phyloP scores from a whole-genome alignment of 2,329 filamentous ascomycete genomes.

The Leptographium wingfieldii region DNA sequence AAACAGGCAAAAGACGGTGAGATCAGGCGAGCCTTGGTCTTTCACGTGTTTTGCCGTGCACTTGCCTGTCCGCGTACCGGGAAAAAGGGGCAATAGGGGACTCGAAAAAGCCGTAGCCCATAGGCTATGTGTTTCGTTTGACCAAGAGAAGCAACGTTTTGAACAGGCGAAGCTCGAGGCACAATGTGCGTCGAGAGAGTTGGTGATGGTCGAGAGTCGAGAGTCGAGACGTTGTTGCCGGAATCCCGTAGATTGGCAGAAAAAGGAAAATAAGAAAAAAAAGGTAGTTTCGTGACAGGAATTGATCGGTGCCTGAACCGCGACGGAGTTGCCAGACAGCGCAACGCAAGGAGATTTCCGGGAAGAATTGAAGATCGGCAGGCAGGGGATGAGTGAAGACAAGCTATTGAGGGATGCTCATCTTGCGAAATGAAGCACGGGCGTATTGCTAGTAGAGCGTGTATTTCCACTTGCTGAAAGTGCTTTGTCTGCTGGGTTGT shows the following conservation, averaged over 20 bases:
- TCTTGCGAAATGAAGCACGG: neutral
- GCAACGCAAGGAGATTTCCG: neutral
- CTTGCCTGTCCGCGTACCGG: neutral
- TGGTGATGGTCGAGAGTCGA: neutral
- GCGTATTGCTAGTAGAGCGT: neutral
- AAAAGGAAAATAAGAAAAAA: neutral
- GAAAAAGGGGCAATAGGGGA: neutral
- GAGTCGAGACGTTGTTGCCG: neutral
- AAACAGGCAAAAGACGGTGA: slow-evolving; percentile 1
- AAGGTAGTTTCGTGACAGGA: neutral
- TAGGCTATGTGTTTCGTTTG: neutral
- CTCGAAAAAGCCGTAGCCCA: neutral
- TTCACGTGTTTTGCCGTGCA: neutral
- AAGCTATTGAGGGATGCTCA: neutral
- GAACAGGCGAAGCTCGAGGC: neutral
- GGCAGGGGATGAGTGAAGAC: neutral
- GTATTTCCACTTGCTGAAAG: neutral
- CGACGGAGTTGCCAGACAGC: neutral
- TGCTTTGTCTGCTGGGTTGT: neutral
- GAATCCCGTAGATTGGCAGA: neutral
- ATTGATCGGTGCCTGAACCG: neutral
- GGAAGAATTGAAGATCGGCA: neutral
- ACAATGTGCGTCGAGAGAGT: neutral
- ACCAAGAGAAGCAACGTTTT: neutral
- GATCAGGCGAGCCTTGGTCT: neutral